Percentiles rank a stretch among this genome's conserved stretches.
phyloP scores from a whole-genome alignment of 257 asterid species.

The Euphrasia confusa region DNA sequence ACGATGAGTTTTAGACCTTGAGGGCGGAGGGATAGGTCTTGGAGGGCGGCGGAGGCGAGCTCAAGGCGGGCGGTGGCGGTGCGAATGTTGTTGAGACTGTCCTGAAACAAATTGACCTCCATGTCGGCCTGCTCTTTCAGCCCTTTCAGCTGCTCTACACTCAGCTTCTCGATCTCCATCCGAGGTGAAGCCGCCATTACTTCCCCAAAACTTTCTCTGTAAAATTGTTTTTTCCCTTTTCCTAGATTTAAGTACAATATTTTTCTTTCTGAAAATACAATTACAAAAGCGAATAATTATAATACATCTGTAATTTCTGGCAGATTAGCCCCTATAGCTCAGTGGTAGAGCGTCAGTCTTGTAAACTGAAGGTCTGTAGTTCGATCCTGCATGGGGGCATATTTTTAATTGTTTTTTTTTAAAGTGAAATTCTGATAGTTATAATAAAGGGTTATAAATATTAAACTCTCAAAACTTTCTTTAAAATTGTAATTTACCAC shows the following conservation, averaged over 20 bases:
- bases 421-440: no score
- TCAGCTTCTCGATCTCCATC: background rate
- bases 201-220: background rate
- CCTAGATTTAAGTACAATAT: background rate
- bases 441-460: no score
- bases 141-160: background rate
- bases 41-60: constrained; percentile 69
- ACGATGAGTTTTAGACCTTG: constrained; percentile 32
- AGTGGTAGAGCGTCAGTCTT: constrained; percentile 79
- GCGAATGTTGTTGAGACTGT: constrained; percentile 74
- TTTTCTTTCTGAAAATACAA: no score
- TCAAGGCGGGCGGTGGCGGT: constrained; percentile 75
- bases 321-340: constrained; percentile 45
- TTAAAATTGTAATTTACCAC: no score
- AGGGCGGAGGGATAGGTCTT: constrained; percentile 74
- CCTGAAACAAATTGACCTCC: constrained; percentile 70
- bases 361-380: constrained; percentile 78
- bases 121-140: constrained; percentile 31
- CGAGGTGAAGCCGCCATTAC: constrained; percentile 6
- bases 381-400: constrained; percentile 71
- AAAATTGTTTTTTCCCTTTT: background rate
- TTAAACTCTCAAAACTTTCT: no score
- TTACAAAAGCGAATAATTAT: no score
- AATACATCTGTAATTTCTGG: no score
- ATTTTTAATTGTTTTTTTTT: no score